Percentiles rank a stretch among this genome's conserved stretches.
These are phyloP conservation scores for Hymenoscyphus albidus DNA, from an alignment of 2,329 filamentous ascomycete species.

Conservation along the genomic window DNA sequence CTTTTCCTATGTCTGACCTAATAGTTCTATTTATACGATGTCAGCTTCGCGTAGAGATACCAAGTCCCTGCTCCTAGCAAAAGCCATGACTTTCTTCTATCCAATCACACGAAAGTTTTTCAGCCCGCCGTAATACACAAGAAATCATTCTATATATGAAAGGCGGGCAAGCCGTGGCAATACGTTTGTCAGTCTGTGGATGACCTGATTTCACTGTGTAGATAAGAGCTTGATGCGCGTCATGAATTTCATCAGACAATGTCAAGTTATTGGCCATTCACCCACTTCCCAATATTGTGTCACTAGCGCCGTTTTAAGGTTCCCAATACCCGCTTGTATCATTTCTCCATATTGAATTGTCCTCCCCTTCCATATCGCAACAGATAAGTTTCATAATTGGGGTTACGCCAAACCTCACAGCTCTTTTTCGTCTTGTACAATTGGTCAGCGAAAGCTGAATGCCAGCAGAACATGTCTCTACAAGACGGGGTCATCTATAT, in stretches of 20 bases:
- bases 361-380: too few relatives aligned
- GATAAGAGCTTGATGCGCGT: not conserved
- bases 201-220: not conserved
- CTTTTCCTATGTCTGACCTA: too few relatives aligned
- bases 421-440: not conserved
- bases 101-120: not conserved
- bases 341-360: too few relatives aligned
- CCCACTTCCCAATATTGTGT: too few relatives aligned
- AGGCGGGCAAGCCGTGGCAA: not conserved
- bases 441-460: not conserved
- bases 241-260: not conserved
- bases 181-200: not conserved
- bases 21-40: too few relatives aligned
- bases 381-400: not conserved
- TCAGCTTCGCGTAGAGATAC: not conserved
- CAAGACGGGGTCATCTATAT: conserved; percentile 3
- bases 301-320: too few relatives aligned
- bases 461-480: not conserved
- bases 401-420: not conserved
- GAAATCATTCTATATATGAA: not conserved
- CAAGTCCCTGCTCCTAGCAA: not conserved
- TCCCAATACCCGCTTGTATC: too few relatives aligned
- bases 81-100: not conserved
- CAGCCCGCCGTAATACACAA: not conserved
- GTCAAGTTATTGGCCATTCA: too few relatives aligned